Evolutionary conservation across 352 stramenopile genomes (phyloP).

Genomic region (Pythium sp.): DNA sequence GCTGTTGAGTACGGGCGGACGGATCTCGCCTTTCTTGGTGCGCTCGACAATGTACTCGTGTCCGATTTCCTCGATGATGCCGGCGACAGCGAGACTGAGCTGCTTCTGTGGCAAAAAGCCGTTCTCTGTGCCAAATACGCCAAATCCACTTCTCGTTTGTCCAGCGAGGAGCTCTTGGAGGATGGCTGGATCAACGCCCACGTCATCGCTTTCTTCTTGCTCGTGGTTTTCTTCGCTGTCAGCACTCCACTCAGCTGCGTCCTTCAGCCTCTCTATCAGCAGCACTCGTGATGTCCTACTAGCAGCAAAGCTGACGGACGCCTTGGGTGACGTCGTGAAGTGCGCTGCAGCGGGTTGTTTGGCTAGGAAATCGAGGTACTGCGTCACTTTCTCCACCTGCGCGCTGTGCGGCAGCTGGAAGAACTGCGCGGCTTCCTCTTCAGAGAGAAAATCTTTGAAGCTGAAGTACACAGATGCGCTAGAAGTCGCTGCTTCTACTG

Average conservation of each 20-base stretch:
- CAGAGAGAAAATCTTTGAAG: conserved; percentile 61
- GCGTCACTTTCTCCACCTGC: conserved; percentile 56
- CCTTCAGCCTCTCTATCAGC: not conserved
- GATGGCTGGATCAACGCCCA: conserved; percentile 18
- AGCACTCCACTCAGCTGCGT: not conserved
- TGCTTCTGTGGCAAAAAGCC: conserved; percentile 61
- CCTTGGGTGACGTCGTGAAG: conserved; percentile 55
- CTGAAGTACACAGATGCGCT: conserved; percentile 37
- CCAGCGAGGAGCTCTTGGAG: conserved; percentile 38
- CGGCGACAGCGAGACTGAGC: conserved; percentile 63
- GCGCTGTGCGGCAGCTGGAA: conserved; percentile 44
- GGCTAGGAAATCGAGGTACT: conserved; percentile 65
- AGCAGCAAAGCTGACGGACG: conserved; percentile 48
- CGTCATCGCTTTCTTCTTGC: not conserved
- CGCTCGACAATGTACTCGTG: conserved; percentile 71
- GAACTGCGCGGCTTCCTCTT: conserved; percentile 44
- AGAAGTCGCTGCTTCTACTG: not conserved
- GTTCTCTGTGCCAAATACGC: conserved; percentile 58
- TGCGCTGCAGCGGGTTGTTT: conserved; percentile 37
- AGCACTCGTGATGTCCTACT: not conserved
- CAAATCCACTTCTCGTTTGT: conserved; percentile 64
- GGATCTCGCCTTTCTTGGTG: conserved; percentile 39
- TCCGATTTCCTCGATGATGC: conserved; percentile 46
- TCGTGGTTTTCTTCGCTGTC: not conserved
- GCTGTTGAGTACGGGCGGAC: conserved; percentile 63